phyloP scores from a whole-genome alignment of 495 filamentous ascomycete species.

The Aspergillus panamensis region DNA sequence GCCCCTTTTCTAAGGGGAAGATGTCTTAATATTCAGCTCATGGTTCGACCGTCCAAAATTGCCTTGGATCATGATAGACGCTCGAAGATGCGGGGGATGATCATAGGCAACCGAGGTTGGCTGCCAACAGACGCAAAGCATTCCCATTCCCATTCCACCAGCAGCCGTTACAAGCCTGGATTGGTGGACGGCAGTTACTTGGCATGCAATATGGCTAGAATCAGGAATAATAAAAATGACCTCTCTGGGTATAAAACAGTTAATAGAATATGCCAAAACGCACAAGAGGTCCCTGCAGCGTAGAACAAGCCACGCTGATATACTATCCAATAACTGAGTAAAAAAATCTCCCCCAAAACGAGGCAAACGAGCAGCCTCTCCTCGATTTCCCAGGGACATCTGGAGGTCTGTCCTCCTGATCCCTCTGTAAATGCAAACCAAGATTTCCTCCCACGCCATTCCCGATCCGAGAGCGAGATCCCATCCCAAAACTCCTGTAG shows the following conservation, averaged over 20 bases:
- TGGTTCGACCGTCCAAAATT: background rate
- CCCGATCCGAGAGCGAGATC: background rate
- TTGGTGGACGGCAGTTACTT: conserved; percentile 8
- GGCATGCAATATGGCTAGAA: background rate
- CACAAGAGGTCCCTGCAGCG: background rate
- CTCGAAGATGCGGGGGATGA: conserved; percentile 13
- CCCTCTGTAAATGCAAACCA: conserved; percentile 24
- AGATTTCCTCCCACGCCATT: conserved; percentile 17
- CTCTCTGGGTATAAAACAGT: background rate
- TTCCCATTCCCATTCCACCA: background rate
- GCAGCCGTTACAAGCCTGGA: background rate
- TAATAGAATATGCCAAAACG: background rate
- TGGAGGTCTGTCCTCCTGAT: conserved; percentile 13
- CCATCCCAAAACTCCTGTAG: conserved; percentile 13
- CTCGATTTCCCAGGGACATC: background rate
- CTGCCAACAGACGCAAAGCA: background rate
- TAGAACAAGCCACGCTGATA: no score
- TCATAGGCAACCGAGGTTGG: conserved; percentile 20
- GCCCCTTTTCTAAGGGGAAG: background rate
- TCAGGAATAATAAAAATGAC: background rate
- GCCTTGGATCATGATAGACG: no score
- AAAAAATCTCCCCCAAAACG: background rate
- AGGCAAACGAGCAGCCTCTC: background rate
- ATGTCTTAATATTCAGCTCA: background rate
- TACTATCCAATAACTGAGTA: background rate